phyloP scores from a whole-genome alignment of 2,329 filamentous ascomycete species.

The Apiospora koreana region DNA sequence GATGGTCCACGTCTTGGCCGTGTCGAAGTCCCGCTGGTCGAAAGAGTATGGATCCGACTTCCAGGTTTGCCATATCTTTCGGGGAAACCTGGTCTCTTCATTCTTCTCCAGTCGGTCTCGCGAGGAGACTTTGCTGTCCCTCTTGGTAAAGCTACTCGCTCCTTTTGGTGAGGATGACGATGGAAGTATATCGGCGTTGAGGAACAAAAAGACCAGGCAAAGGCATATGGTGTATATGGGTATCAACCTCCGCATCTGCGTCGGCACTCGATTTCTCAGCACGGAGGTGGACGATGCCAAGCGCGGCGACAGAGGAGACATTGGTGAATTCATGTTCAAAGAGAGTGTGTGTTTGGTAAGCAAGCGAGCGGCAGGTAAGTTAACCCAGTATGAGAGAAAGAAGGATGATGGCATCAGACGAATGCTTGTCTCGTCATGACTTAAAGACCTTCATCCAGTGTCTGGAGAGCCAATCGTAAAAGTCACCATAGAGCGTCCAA shows the following conservation, averaged over 20 bases:
- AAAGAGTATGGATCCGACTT: conserved; percentile 69
- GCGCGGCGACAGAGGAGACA: conserved; percentile 37
- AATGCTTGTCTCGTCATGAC: background rate
- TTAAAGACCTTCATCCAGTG: background rate
- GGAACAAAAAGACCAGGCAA: conserved; percentile 46
- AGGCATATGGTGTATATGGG: conserved; percentile 47
- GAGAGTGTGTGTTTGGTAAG: conserved; percentile 4
- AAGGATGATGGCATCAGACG: background rate
- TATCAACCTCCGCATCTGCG: conserved; percentile 49
- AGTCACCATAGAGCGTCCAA: too few relatives aligned
- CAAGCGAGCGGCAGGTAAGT: background rate
- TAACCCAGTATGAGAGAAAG: background rate
- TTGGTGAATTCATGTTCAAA: conserved; percentile 30
- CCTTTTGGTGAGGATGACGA: conserved; percentile 6
- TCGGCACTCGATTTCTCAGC: conserved; percentile 42
- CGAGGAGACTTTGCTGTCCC: background rate
- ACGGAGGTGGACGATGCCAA: conserved; percentile 27
- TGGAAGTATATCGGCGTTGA: conserved; percentile 40
- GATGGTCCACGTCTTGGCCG: conserved; percentile 63
- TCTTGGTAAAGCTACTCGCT: conserved; percentile 17
- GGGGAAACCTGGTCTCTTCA: conserved; percentile 47
- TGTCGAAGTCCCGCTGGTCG: conserved; percentile 61
- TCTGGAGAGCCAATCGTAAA: background rate
- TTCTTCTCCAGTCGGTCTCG: conserved; percentile 20
- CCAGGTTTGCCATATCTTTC: conserved; percentile 79